These are phyloP conservation scores for Monosporascus sp. DNA, from an alignment of 2,329 filamentous ascomycete genomes.

Conservation along the genomic window DNA sequence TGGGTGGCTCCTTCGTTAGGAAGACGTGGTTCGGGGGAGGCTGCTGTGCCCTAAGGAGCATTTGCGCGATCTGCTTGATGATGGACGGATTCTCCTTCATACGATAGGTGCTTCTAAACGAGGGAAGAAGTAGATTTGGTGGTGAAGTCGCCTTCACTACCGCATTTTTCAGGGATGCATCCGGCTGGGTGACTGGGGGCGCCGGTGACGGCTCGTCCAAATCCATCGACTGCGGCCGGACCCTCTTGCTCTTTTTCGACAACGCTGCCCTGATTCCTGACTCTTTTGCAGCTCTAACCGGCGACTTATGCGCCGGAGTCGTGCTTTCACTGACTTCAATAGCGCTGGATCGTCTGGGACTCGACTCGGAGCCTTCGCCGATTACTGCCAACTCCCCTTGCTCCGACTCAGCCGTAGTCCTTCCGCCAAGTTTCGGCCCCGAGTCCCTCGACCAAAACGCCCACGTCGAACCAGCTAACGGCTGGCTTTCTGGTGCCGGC, in stretches of 20 bases:
- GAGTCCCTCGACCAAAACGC: constrained; percentile 71
- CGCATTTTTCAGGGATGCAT: constrained; percentile 18
- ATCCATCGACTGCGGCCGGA: constrained; percentile 43
- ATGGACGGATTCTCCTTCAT: constrained; percentile 64
- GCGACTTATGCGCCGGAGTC: constrained; percentile 27
- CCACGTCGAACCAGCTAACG: constrained; percentile 62
- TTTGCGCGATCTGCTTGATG: constrained; percentile 57
- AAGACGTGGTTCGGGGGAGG: constrained; percentile 64
- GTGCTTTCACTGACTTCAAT: constrained; percentile 32
- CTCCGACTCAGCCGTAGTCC: constrained; percentile 28
- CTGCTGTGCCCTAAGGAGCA: constrained; percentile 52
- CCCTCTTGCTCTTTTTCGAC: constrained; percentile 38
- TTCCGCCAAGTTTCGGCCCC: constrained; percentile 28
- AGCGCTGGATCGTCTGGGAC: constrained; percentile 43
- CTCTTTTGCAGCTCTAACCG: constrained; percentile 23
- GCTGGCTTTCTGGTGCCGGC: constrained; percentile 20
- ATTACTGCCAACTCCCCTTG: constrained; percentile 52
- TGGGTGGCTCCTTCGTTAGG: constrained; percentile 61
- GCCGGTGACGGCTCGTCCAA: constrained; percentile 33
- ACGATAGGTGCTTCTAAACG: constrained; percentile 63
- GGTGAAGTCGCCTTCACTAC: constrained; percentile 28
- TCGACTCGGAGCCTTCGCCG: constrained; percentile 50
- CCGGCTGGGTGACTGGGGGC: constrained; percentile 29
- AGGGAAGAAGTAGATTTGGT: constrained; percentile 63
- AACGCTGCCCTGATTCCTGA: constrained; percentile 18